A percentile compares a stretch with the other conserved stretches of the same genome.
Evolutionary conservation across 2,329 filamentous ascomycete species (phyloP).

Genomic region (Fusarium domesticum): DNA sequence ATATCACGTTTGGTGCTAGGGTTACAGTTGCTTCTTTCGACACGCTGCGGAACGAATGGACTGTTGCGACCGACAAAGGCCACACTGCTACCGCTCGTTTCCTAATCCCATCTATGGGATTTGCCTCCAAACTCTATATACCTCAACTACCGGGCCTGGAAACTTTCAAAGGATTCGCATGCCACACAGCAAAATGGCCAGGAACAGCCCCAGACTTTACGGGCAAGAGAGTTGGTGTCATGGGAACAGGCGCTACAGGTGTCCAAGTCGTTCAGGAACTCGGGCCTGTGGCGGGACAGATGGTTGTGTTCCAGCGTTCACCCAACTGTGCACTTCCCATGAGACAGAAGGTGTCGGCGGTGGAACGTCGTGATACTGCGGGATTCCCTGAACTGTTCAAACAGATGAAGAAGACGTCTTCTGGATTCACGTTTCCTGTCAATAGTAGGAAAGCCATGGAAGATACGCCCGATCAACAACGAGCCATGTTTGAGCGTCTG

Average conservation of each 20-base stretch:
- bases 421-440: conserved; percentile 2
- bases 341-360: not conserved
- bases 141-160: conserved; percentile 10
- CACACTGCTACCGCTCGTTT: conserved; percentile 6
- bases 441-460: not conserved
- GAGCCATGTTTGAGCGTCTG: conserved; percentile 4
- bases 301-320: conserved; percentile 20
- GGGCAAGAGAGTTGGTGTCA: conserved; percentile 16
- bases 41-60: conserved; percentile 12
- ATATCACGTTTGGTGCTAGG: conserved; percentile 40
- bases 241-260: conserved; percentile 16
- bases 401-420: conserved; percentile 1
- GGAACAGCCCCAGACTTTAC: conserved; percentile 2
- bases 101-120: conserved; percentile 18
- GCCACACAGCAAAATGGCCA: conserved; percentile 19
- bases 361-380: not conserved
- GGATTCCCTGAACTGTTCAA: conserved; percentile 1
- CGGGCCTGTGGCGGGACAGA: conserved; percentile 9
- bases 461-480: conserved; percentile 6
- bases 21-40: conserved; percentile 40
- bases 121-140: conserved; percentile 12
- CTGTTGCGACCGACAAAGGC: conserved; percentile 7
- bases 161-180: conserved; percentile 13
- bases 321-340: conserved; percentile 25
- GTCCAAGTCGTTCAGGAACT: conserved; percentile 22